Evolutionary conservation across 768 basidiomycete genomes (phyloP).

Genomic region (Rubroboletus pulcherrimus): DNA sequence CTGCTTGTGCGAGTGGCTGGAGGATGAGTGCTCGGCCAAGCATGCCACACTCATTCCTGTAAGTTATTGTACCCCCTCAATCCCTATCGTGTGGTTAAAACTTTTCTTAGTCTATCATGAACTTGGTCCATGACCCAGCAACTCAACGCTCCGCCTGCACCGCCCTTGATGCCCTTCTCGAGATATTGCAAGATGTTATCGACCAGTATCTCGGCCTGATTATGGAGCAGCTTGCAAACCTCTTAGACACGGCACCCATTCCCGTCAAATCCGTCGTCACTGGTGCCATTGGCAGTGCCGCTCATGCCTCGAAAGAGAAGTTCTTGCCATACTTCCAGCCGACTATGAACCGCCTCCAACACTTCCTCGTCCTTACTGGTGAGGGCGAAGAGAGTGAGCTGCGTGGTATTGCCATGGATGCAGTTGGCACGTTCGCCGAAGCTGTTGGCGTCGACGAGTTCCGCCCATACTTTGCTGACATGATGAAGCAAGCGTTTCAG

Average conservation of each 20-base stretch:
- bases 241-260: conserved; percentile 85
- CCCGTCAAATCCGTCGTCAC: conserved; percentile 91
- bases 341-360: conserved; percentile 83
- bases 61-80: conserved; percentile 23
- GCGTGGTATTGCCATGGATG: conserved; percentile 96
- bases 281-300: conserved; percentile 96
- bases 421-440: conserved; percentile 97
- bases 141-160: conserved; percentile 95
- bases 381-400: conserved; percentile 93
- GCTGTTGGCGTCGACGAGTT: conserved; percentile 93
- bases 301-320: conserved; percentile 87
- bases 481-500: conserved; percentile 94
- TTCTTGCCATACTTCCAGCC: conserved; percentile 94
- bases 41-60: conserved; percentile 86
- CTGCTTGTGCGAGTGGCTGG: conserved; percentile 96
- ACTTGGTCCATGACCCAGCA: conserved; percentile 76
- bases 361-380: conserved; percentile 79
- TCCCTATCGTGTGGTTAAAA: not conserved
- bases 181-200: conserved; percentile 88
- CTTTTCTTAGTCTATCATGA: conserved; percentile 72
- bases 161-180: conserved; percentile 92
- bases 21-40: conserved; percentile 83
- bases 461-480: conserved; percentile 91
- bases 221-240: conserved; percentile 87
- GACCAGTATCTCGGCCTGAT: conserved; percentile 88